phyloP scores from a whole-genome alignment of 768 basidiomycete genomes.

The Fistulinella prunicolor region DNA sequence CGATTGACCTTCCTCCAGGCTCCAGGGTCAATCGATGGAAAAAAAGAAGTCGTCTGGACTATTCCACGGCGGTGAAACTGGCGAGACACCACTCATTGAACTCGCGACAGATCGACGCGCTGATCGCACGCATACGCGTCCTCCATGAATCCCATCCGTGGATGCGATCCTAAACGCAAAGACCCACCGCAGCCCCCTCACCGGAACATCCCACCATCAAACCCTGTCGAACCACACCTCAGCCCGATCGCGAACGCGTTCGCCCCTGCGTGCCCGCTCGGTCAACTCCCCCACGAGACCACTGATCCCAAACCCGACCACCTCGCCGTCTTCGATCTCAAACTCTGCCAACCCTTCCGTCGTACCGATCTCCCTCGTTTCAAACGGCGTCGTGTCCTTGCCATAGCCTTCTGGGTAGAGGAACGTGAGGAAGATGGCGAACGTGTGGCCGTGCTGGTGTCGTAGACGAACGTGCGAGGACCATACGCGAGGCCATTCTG shows the following conservation, averaged over 20 bases:
- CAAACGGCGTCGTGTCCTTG: constrained; percentile 33
- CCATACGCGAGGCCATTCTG: constrained; percentile 34
- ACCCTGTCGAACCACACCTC: constrained; percentile 34
- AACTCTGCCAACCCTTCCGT: constrained; percentile 18
- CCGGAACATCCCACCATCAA: too few relatives aligned
- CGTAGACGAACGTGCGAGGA: constrained; percentile 37
- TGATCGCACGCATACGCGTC: too few relatives aligned
- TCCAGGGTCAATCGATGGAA: too few relatives aligned
- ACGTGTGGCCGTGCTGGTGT: constrained; percentile 18
- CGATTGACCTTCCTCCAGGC: too few relatives aligned
- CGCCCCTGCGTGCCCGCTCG: constrained; percentile 20
- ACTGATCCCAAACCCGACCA: constrained; percentile 31
- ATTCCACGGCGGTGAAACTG: too few relatives aligned
- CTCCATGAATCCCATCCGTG: too few relatives aligned
- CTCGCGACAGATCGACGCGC: too few relatives aligned
- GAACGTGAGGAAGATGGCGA: constrained; percentile 19
- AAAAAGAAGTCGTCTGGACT: too few relatives aligned
- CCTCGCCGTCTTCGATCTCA: constrained; percentile 22
- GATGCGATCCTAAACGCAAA: too few relatives aligned
- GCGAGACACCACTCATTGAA: too few relatives aligned
- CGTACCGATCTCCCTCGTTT: constrained; percentile 8
- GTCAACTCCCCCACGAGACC: constrained; percentile 13
- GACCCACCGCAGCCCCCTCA: too few relatives aligned
- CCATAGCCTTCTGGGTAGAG: constrained; percentile 41
- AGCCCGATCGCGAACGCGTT: constrained; percentile 22